A percentile compares a stretch with the other conserved stretches of the same genome.
Evolutionary conservation across 805 yeast genomes (phyloP).

Genomic region (Monosporozyma solicola): DNA sequence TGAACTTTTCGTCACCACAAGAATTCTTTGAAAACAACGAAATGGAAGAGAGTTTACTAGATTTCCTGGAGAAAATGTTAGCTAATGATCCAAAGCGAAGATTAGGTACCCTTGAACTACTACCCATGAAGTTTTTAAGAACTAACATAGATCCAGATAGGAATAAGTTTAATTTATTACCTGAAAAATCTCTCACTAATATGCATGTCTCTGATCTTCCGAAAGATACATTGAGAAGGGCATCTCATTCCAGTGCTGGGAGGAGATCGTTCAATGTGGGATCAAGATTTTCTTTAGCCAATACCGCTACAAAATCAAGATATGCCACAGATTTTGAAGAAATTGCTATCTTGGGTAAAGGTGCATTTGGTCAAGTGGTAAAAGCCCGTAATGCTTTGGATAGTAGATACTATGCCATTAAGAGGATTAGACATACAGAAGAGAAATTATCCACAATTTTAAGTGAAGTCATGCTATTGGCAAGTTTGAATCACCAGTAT

Average conservation of each 20-base stretch:
- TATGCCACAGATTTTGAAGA: constrained; percentile 94
- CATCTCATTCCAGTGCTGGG: constrained; percentile 21
- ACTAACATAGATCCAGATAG: constrained; percentile 45
- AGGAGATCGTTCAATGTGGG: constrained; percentile 37
- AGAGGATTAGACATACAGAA: constrained; percentile 77
- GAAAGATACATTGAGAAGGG: constrained; percentile 11
- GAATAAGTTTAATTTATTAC: constrained; percentile 21
- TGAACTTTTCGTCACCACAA: constrained; percentile 49
- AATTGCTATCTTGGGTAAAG: constrained; percentile 80
- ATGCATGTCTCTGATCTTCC: not conserved
- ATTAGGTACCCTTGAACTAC: constrained; percentile 73
- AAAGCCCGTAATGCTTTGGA: constrained; percentile 89
- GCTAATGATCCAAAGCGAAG: constrained; percentile 59
- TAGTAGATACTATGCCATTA: constrained; percentile 91
- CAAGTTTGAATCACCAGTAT: constrained; percentile 87
- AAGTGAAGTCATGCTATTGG: constrained; percentile 85
- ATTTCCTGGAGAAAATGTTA: constrained; percentile 59
- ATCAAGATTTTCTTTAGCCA: constrained; percentile 28
- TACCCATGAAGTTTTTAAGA: constrained; percentile 76
- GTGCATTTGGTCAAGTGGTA: constrained; percentile 98
- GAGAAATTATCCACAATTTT: constrained; percentile 71
- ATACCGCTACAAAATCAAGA: constrained; percentile 44
- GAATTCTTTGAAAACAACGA: constrained; percentile 46
- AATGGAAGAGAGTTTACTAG: constrained; percentile 51
- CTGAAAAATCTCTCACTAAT: constrained; percentile 6